Evolutionary conservation across 1,284 basidiomycete species (phyloP).

Genomic region (Pyrrhoderma noxium): DNA sequence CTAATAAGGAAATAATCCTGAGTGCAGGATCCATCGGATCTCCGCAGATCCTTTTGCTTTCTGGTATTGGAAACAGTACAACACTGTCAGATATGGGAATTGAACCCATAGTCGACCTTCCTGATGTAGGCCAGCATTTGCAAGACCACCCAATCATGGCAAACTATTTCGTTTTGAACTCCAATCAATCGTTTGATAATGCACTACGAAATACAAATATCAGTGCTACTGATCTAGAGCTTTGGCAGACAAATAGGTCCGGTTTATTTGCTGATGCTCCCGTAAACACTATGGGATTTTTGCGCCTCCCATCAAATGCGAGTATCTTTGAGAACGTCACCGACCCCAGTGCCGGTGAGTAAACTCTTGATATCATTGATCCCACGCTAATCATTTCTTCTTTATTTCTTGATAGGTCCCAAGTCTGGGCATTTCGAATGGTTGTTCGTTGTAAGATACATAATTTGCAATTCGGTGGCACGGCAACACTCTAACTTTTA

Average conservation of each 20-base stretch:
- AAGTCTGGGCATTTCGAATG: conserved; percentile 24
- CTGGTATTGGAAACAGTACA: conserved; percentile 23
- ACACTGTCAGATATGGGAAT: conserved; percentile 19
- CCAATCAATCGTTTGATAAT: conserved; percentile 20
- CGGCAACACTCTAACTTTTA: conserved; percentile 3
- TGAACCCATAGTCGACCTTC: conserved; percentile 21
- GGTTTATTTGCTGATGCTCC: conserved; percentile 20
- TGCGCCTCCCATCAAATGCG: conserved; percentile 20
- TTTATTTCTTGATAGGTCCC: conserved; percentile 14
- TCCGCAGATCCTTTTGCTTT: conserved; percentile 25
- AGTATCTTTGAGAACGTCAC: conserved; percentile 14
- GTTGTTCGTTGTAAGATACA: conserved; percentile 22
- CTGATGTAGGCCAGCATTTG: conserved; percentile 32
- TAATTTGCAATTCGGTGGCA: not conserved
- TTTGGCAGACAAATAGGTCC: conserved; percentile 19
- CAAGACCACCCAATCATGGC: conserved; percentile 30
- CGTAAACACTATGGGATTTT: conserved; percentile 20
- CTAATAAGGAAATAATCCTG: conserved; percentile 26
- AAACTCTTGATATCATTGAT: not conserved
- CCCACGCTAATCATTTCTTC: not conserved
- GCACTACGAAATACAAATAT: conserved; percentile 19
- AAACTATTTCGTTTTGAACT: conserved; percentile 21
- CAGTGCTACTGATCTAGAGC: conserved; percentile 15
- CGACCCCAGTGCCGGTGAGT: conserved; percentile 20
- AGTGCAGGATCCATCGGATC: conserved; percentile 24